These are phyloP conservation scores for Candolleomyces efflorescens DNA, from an alignment of 768 basidiomycete genomes.

Conservation along the genomic window DNA sequence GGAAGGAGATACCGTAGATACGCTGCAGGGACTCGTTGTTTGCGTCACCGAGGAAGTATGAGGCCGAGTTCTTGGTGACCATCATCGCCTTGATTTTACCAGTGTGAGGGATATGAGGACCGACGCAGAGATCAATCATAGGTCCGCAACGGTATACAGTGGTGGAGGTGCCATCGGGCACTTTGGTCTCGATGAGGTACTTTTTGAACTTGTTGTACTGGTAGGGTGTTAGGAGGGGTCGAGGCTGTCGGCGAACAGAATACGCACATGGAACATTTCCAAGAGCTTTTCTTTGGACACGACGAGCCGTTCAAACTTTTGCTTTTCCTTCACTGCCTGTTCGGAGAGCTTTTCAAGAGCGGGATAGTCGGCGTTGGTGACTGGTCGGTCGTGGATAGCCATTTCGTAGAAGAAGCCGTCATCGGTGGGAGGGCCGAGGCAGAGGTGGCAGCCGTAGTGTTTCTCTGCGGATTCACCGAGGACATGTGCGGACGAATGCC, in stretches of 20 bases:
- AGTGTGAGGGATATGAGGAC: constrained; percentile 97
- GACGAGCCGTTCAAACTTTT: constrained; percentile 92
- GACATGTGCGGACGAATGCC: constrained; percentile 99
- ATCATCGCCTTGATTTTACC: constrained; percentile 97
- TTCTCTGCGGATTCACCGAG: constrained; percentile 95
- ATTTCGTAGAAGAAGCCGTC: constrained; percentile 99
- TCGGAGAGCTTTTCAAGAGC: constrained; percentile 86
- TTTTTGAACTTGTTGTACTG: constrained; percentile 99
- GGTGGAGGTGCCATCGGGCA: constrained; percentile 93
- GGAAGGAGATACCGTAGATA: constrained; percentile 98
- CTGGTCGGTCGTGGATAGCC: constrained; percentile 81
- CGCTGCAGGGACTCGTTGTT: constrained; percentile 94
- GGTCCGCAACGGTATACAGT: constrained; percentile 99
- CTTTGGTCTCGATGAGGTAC: constrained; percentile 91
- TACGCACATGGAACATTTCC: constrained; percentile 89
- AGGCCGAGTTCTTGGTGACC: constrained; percentile 98
- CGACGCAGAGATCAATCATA: constrained; percentile 95
- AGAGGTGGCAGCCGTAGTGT: constrained; percentile 96
- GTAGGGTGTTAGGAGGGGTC: constrained; percentile 5
- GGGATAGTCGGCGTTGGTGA: constrained; percentile 81
- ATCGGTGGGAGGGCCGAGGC: constrained; percentile 94
- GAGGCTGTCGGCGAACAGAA: background rate
- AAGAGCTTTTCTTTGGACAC: constrained; percentile 93
- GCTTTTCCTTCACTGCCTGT: constrained; percentile 89
- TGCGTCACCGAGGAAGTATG: constrained; percentile 94